Percentiles rank a stretch among this genome's conserved stretches.
These are phyloP conservation scores for Trichophyton simii DNA, from an alignment of 2,329 filamentous ascomycete genomes.

Conservation along the genomic window DNA sequence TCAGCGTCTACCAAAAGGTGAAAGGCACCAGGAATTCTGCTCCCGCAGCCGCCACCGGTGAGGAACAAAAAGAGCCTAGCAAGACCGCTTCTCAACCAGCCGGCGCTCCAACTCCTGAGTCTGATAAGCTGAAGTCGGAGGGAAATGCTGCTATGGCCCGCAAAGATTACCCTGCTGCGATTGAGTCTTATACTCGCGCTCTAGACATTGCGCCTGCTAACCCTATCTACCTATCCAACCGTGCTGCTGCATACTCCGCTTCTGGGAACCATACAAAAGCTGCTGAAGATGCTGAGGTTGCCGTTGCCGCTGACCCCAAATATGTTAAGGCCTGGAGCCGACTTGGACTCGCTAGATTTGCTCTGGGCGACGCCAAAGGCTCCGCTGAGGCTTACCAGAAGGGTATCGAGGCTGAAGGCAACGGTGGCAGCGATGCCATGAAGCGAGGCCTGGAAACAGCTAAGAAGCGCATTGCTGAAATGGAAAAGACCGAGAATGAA, in stretches of 20 bases:
- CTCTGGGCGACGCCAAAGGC: conserved; percentile 77
- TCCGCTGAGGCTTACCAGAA: conserved; percentile 89
- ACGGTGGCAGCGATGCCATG: conserved; percentile 91
- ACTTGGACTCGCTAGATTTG: conserved; percentile 80
- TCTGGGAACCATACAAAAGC: conserved; percentile 74
- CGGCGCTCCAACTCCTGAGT: conserved; percentile 38
- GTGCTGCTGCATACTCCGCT: conserved; percentile 83
- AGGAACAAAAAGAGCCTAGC: conserved; percentile 20
- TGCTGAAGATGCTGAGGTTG: conserved; percentile 76
- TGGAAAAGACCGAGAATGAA: conserved; percentile 45
- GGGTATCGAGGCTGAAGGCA: conserved; percentile 89
- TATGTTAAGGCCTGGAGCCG: conserved; percentile 98
- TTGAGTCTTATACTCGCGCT: conserved; percentile 79
- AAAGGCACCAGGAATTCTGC: conserved; percentile 48
- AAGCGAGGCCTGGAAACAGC: conserved; percentile 94
- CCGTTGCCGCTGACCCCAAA: conserved; percentile 71
- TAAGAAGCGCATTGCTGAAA: conserved; percentile 72
- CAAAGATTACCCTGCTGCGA: conserved; percentile 75
- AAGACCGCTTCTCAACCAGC: conserved; percentile 23
- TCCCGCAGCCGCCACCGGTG: conserved; percentile 26
- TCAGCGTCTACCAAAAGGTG: conserved; percentile 90
- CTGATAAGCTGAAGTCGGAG: conserved; percentile 75
- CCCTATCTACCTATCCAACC: conserved; percentile 95
- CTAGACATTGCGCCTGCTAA: conserved; percentile 70
- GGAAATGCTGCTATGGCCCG: conserved; percentile 91